Percentiles rank a stretch among this genome's conserved stretches.
These are phyloP conservation scores for Cyclanthera cordifolia DNA, from an alignment of 306 rosid genomes.

Conservation along the genomic window DNA sequence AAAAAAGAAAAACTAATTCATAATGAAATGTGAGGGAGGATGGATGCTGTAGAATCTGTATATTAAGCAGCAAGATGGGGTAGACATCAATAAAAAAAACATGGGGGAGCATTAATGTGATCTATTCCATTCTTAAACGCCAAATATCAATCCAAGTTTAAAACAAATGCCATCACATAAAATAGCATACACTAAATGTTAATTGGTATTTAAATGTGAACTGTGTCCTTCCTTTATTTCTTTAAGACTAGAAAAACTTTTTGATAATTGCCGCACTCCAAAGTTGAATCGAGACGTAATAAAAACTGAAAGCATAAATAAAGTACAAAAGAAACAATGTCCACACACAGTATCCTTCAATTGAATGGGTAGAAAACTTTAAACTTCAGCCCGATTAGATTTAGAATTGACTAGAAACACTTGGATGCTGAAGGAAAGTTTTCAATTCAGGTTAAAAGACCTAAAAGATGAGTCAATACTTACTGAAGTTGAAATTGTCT, in stretches of 20 bases:
- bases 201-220: not conserved
- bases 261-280: not conserved
- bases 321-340: not conserved
- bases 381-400: not conserved
- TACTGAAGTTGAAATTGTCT: slow-evolving; percentile 83
- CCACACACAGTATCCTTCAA: not conserved
- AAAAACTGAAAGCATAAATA: not conserved
- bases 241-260: not conserved
- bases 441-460: not conserved
- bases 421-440: not conserved
- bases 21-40: not conserved
- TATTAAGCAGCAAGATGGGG: not conserved
- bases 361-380: not conserved
- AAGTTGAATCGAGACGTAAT: not conserved
- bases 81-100: not conserved
- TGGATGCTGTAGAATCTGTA: not conserved
- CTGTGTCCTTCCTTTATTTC: not conserved
- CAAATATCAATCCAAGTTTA: not conserved
- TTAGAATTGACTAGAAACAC: not conserved
- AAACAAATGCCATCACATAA: not conserved
- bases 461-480: slow-evolving; percentile 12
- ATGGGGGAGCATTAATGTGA: too few relatives aligned
- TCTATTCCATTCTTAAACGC: not conserved
- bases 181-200: not conserved
- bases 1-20: not conserved